Evolutionary conservation across 148 eudicot species (phyloP), one percentile per base, ranked within the genome.

Genomic region (Diospyros lotus): DNA sequence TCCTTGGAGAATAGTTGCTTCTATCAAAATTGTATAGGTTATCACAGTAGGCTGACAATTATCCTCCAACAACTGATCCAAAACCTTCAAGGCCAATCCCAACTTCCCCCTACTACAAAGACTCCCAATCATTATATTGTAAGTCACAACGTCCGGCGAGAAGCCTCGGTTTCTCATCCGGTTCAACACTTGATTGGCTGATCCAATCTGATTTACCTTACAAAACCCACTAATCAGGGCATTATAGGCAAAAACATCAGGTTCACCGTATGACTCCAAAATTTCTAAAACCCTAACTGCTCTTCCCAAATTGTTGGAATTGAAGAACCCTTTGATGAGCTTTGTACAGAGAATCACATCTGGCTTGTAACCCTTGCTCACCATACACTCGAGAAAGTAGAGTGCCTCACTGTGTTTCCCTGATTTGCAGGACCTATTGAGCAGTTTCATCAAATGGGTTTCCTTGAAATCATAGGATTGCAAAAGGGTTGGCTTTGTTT

Each of bases 101-200:
- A 91, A 82, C 82, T 89, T 89, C 75, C 96, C 85, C 59, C 96
- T 87, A 59, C 86, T 82, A 67, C 89, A 87, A 67, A 87, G 86
- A 67, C 91, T 91, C 56, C 96, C 93, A 56, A 91, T 89, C 89
- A 91, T 79, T 61, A 89, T 91, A 44, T 91, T 91, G 66, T 91
- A 87, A 2, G 96, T 89, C 7, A 90, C 87, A n/a, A 84, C 75
- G 84, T 91, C 91, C 1, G 92, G 89, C 1, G 84, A 69, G 80
- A 79, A 87, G 11, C 93, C 93, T 69, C 79, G 72, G 52, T 59
- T 74, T 53, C 78, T 82, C 91, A 91, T 91, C 52, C 87, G 77
- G 54, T 79, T 72, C 78, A 91, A 79, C 76, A 88, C 80, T 43
- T 69, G 64, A 67, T 86, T 81, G 9, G 91, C 91, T 6, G 83